Base-by-base conservation (phyloP, 768 basidiomycete genomes). In the Termitomyces sp. region DNA sequence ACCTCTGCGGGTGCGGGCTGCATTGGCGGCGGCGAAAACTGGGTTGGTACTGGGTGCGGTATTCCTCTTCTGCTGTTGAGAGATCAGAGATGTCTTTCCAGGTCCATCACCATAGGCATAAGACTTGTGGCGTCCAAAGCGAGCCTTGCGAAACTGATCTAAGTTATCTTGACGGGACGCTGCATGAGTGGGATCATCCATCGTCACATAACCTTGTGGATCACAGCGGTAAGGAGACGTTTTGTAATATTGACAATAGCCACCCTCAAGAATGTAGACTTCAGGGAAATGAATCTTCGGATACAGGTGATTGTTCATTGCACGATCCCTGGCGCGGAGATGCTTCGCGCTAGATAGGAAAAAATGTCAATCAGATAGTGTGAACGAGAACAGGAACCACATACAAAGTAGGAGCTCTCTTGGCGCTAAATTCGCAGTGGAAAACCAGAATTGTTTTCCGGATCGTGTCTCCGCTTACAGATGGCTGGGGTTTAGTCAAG, bases 351-450 rank as follows among this genome's bases (percentile, higher is more conserved):
- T 98, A 65, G 8, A 38, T 6, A 40, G 34, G 25, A 36, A 25
- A 42, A 20, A 20, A 29, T 12, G 25, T 49, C 37, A 55, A 50
- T 49, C 38, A 53, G 48, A 59, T 32, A 25, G 32, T 59, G 20
- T 20, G 12, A 55, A 40, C 47, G 40, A 37, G 7, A 60, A 48
- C 11, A 29, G 47, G 47, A 17, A 56, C n/a, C 36, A 82, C 86
- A 76, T 72, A 96, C 96, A 96, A 94, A 9, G 96, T 96, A 1
- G 97, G 97, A 0, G 95, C 97, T 47, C 97, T 83, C 76, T 97
- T 97, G 17, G 85, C 89, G 65, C 92, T 95, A 71, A 98, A 98
- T 75, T 99, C 97, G 78, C 97, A 99, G 71, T 99, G 97, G 81
- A 99, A 98, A 50, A 99, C 83, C 46, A 98, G 76, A 37, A 98